These are phyloP conservation scores for Pichia rugopelliculosa DNA, from an alignment of 805 yeast genomes.

Conservation along the genomic window DNA sequence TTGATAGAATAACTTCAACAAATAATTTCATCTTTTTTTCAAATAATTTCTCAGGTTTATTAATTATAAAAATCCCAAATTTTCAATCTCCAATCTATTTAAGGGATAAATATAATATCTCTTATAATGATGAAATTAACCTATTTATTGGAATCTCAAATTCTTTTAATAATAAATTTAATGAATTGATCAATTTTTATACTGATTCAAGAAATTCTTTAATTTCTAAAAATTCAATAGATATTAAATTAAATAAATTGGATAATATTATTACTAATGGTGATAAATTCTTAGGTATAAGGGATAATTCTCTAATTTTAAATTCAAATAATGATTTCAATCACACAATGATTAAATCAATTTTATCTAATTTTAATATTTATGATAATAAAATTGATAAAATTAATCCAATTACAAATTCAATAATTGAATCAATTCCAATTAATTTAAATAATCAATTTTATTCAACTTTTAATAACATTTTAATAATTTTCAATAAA, in stretches of 20 bases:
- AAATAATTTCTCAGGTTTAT: background rate
- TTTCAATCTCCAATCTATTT: background rate
- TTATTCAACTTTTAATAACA: slow-evolving; percentile 30
- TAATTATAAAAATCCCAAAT: background rate
- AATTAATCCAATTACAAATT: too few relatives aligned
- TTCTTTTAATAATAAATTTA: too few relatives aligned
- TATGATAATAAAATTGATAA: too few relatives aligned
- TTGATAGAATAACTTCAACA: background rate
- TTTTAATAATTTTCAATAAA: too few relatives aligned
- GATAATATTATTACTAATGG: too few relatives aligned
- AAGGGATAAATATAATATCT: background rate
- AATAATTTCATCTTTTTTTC: background rate
- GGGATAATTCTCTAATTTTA: slow-evolving; percentile 15
- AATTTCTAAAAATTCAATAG: background rate
- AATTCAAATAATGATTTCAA: slow-evolving; percentile 9
- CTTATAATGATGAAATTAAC: background rate
- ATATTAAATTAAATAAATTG: background rate
- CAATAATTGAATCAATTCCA: too few relatives aligned
- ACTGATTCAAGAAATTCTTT: slow-evolving; percentile 4
- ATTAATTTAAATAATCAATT: slow-evolving; percentile 31
- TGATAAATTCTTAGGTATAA: too few relatives aligned
- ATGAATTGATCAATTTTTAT: background rate
- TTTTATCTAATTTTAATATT: background rate
- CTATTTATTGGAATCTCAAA: background rate
- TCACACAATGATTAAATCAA: too few relatives aligned